A percentile compares a stretch with the other conserved stretches of the same genome.
Conservation (phyloP, 208 protist species). For the Crithidia thermophila region DNA sequence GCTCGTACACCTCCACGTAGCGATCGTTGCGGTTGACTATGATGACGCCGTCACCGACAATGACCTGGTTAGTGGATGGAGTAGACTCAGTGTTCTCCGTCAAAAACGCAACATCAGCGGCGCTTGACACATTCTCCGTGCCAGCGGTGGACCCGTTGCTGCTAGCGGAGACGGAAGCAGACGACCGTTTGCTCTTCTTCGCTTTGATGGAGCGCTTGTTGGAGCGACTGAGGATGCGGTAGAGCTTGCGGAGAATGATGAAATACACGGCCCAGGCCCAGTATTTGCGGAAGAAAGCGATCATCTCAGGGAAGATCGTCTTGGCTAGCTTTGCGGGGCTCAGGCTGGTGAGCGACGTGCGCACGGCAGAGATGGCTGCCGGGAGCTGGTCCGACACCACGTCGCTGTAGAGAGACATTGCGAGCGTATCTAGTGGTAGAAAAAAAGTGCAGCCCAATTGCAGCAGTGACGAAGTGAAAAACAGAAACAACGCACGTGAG, state of each 20-base stretch:
- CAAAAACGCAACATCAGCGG: constrained; percentile 21
- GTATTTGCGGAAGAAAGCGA: constrained; percentile 36
- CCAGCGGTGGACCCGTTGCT: constrained; percentile 19
- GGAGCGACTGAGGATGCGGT: constrained; percentile 28
- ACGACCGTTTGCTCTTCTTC: constrained; percentile 17
- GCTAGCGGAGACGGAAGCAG: constrained; percentile 20
- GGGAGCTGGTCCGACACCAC: constrained; percentile 41
- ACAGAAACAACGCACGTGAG: not conserved
- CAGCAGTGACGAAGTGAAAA: not conserved
- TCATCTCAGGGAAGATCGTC: constrained; percentile 20
- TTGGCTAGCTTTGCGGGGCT: constrained; percentile 20
- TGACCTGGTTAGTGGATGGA: constrained; percentile 34
- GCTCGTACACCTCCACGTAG: constrained; percentile 66
- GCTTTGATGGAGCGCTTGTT: constrained; percentile 15
- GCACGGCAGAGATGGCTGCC: constrained; percentile 22
- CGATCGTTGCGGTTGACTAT: constrained; percentile 63
- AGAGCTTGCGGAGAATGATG: constrained; percentile 40
- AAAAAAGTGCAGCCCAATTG: too few species aligned
- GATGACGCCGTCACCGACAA: constrained; percentile 58
- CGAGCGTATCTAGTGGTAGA: not conserved
- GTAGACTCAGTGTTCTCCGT: constrained; percentile 3
- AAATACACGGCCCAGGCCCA: constrained; percentile 44
- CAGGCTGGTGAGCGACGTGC: constrained; percentile 11
- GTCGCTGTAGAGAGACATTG: constrained; percentile 36
- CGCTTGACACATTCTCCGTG: not conserved